Evolutionary conservation across 2,329 filamentous ascomycete species (phyloP), one percentile per base, ranked within the genome.

Genomic region (Pseudogymnoascus sp.): DNA sequence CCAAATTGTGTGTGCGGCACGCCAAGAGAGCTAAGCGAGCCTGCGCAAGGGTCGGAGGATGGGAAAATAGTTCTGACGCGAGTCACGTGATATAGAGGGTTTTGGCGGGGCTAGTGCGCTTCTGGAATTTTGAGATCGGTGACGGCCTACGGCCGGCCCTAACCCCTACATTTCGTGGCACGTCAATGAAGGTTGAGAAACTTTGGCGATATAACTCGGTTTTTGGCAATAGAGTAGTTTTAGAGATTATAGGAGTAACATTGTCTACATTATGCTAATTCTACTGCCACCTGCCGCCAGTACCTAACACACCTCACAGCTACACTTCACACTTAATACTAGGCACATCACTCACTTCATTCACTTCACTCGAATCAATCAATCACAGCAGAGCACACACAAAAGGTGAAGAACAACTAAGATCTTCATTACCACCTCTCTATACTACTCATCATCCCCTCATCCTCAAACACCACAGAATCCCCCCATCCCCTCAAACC

Each of bases 331-430:
- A 9, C 42, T 26, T 31, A 7, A 31, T 53, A 31, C 26, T 53
- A 6, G 9, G 26, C 46, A 50, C 13, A n/a, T 29, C 42, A 46
- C 0, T 15, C 42, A 50, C 23, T 29, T 53, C 46, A 31, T 15
- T 29, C 46, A 1, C 9, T 6, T 44, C 40, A 44, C 17, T 21
- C 17, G 13, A 11, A 15, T 38, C 15, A 46, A 15, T 44, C 40
- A 44, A 42, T 50, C 44, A 50, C 23, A 31, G 10, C 4, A 4
- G 46, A 37, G 56, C 19, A 19, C 59, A 50, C 7, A 23, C 37
- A 29, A 46, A 62, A 26, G n/a, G 31, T 40, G 60, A 62, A 40
- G 29, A 62, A 61, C 59, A 59, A 40, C 17, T 17, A 63, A 63
- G 33, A n/a, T 38, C 59, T 42, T 33, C 40, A 53, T 44, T 38